Base-by-base conservation (phyloP, 129 eudicot species). In the Pittosporum tobira region DNA sequence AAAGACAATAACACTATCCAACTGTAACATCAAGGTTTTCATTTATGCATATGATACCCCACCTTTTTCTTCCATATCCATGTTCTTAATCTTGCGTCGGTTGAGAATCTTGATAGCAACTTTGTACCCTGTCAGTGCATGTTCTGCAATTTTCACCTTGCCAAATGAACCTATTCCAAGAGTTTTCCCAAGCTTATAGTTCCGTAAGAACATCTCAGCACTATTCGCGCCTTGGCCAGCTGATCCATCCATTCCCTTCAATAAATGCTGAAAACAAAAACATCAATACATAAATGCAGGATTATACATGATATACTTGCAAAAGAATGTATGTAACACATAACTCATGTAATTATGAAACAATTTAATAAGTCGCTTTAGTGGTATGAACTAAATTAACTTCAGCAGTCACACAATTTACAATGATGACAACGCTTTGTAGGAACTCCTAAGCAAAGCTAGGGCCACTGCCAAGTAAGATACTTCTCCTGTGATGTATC, bases 31-130 rank as follows among this genome's bases (percentile, higher is more conserved):
- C 21, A 6, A 31, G 61, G 2, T 28, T 20, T 53, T 53, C 24
- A 25, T 26, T 26, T 25, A 47, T 10, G 36, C 11, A 26, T 14
- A 36, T 10, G 22, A 8, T 16, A 44, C n/a, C 58, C 13, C 55
- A 85, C 97, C 97, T 78, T 90, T 85, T 67, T 90, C 97, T 78
- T 90, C 97, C 95, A 90, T 90, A 14, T 90, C 95, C 97, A 90
- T 90, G 51, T 83, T 90, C 71, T 80, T 90, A 6, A 90, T 90
- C 76, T 85, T 90, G 57, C 87, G 84, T 48, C 97, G 88, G 69
- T 90, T 90, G 48, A 90, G 95, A 57, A 90, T 90, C 87, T 90
- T 90, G 76, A 90, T 84, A 53, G 97, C 97, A 42, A 90, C 97
- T 78, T 90, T 90, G 71, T 90, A 95, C 40, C 94, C 74, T 3